These are phyloP conservation scores for Ceratonia siliqua DNA, from an alignment of 306 rosid genomes.

Conservation along the genomic window DNA sequence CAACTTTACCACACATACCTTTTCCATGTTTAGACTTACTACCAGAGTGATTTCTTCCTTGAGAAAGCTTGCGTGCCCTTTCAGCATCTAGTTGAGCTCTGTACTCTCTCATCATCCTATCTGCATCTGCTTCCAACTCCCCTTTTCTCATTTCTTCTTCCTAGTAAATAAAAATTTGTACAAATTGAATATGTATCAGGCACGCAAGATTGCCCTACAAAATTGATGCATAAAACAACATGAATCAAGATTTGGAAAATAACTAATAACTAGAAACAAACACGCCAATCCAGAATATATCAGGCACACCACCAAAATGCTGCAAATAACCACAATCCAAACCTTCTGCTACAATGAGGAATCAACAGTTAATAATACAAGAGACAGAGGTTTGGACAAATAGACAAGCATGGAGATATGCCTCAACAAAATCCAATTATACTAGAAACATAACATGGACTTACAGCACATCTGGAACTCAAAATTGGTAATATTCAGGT, in stretches of 20 bases:
- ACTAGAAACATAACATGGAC: background rate
- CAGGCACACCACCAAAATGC: slow-evolving; percentile 10
- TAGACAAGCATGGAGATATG: background rate
- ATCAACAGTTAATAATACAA: background rate
- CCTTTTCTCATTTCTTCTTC: slow-evolving; percentile 94
- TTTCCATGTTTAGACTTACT: slow-evolving; percentile 66
- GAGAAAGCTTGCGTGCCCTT: slow-evolving; percentile 87
- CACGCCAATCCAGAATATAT: slow-evolving; percentile 8
- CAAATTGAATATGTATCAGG: slow-evolving; percentile 16
- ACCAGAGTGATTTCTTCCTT: slow-evolving; percentile 83
- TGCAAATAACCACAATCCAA: background rate
- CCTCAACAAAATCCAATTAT: background rate
- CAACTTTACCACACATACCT: slow-evolving; percentile 51
- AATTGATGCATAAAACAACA: background rate
- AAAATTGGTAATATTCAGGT: background rate
- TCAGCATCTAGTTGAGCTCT: slow-evolving; percentile 98
- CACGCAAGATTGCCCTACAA: slow-evolving; percentile 6
- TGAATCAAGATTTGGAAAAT: slow-evolving; percentile 12
- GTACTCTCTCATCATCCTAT: slow-evolving; percentile 95
- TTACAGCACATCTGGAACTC: background rate
- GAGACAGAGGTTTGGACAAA: background rate
- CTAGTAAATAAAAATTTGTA: slow-evolving; percentile 42
- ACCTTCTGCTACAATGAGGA: background rate
- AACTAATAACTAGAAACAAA: slow-evolving; percentile 24
- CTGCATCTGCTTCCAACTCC: slow-evolving; percentile 91